phyloP scores from a whole-genome alignment of 1,139 yeast species.

The Pichia sp. region DNA sequence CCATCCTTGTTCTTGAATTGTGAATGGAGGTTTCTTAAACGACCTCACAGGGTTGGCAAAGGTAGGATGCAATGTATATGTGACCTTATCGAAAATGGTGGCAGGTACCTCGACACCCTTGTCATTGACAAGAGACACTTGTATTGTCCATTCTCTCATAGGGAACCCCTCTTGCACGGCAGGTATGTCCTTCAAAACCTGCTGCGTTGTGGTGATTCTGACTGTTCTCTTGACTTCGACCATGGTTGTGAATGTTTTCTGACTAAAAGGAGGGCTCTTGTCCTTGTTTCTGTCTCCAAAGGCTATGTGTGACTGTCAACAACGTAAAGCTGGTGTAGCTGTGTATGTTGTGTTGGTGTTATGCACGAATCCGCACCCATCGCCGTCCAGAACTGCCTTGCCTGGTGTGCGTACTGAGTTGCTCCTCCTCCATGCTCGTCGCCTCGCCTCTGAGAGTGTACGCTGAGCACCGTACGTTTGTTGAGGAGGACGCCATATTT shows the following conservation, averaged over 20 bases:
- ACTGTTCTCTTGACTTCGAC: constrained; percentile 66
- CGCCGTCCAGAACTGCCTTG: too few relatives aligned
- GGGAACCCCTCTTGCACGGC: constrained; percentile 89
- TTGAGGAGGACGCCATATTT: too few relatives aligned
- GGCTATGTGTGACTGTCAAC: too few relatives aligned
- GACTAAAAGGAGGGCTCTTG: too few relatives aligned
- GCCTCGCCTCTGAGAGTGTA: too few relatives aligned
- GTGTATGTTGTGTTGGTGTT: too few relatives aligned
- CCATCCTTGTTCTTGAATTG: constrained; percentile 94
- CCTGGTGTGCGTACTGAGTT: too few relatives aligned
- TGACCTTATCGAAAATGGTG: constrained; percentile 81
- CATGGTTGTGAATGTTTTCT: constrained; percentile 18
- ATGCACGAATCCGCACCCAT: too few relatives aligned
- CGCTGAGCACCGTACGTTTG: too few relatives aligned
- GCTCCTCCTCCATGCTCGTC: too few relatives aligned
- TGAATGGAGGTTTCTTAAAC: constrained; percentile 80
- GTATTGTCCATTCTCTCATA: constrained; percentile 90
- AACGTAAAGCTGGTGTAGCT: too few relatives aligned
- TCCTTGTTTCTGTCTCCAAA: too few relatives aligned
- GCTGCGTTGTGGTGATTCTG: constrained; percentile 83
- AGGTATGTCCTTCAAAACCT: constrained; percentile 74
- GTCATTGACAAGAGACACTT: constrained; percentile 66
- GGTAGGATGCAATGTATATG: constrained; percentile 92
- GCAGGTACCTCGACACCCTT: constrained; percentile 85
- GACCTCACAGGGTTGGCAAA: constrained; percentile 83